Conservation (phyloP, 108 stramenopile genomes). For the Conticribra weissflogii region DNA sequence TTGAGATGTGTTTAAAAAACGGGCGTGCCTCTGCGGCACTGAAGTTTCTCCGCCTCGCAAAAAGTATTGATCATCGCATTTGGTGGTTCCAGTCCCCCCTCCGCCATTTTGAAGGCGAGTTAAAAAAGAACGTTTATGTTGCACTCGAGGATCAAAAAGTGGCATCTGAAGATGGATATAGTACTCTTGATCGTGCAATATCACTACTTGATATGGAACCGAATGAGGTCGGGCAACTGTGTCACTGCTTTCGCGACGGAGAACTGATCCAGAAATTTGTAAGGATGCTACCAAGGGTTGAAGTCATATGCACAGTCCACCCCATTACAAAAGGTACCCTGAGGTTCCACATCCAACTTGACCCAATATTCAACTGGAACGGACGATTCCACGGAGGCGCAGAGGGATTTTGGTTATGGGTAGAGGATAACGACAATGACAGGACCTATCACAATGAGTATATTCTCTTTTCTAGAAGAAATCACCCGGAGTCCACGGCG, state of each 20-base stretch:
- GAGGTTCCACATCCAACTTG: conserved; percentile 70
- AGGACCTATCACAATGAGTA: conserved; percentile 86
- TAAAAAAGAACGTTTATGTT: conserved; percentile 66
- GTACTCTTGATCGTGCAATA: conserved; percentile 62
- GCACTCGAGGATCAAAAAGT: conserved; percentile 75
- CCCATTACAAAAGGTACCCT: conserved; percentile 93
- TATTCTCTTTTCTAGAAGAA: conserved; percentile 68
- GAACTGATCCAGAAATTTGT: conserved; percentile 74
- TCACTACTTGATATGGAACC: conserved; percentile 90
- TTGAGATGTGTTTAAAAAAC: conserved; percentile 92
- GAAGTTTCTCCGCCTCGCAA: conserved; percentile 89
- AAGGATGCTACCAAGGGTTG: conserved; percentile 79
- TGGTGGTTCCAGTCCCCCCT: conserved; percentile 98
- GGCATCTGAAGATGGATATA: conserved; percentile 46
- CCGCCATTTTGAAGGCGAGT: conserved; percentile 86
- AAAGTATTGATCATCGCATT: conserved; percentile 91
- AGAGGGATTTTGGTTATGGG: conserved; percentile 94
- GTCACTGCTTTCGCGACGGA: conserved; percentile 65
- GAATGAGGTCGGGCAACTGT: conserved; percentile 91
- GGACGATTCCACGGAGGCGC: conserved; percentile 84
- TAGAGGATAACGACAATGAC: conserved; percentile 92
- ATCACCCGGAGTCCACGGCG: conserved; percentile 66
- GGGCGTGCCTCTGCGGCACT: conserved; percentile 72
- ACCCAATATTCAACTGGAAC: conserved; percentile 88
- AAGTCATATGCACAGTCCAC: conserved; percentile 81